These are phyloP conservation scores for Candida pseudoviswanathii DNA, from an alignment of 1,139 yeast species.

Conservation along the genomic window DNA sequence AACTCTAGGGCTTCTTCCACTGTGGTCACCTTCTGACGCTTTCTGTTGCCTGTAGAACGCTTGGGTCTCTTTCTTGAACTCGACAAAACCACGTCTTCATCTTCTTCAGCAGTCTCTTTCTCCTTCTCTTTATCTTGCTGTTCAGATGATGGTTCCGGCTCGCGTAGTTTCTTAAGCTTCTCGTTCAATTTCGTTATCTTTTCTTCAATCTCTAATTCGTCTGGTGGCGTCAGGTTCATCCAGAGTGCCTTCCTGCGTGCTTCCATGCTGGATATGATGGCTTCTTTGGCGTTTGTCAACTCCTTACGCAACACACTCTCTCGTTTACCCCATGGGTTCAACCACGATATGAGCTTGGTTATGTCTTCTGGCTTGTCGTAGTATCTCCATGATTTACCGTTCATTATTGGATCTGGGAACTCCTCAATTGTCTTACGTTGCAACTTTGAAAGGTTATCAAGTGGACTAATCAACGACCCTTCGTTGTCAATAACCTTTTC, in stretches of 20 bases:
- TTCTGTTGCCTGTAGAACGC: constrained; percentile 22
- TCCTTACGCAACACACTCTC: constrained; percentile 73
- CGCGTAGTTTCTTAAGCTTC: constrained; percentile 7
- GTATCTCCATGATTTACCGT: constrained; percentile 66
- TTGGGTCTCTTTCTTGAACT: constrained; percentile 28
- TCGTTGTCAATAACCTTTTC: constrained; percentile 37
- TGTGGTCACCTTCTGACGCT: constrained; percentile 25
- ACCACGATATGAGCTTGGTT: constrained; percentile 60
- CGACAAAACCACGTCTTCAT: constrained; percentile 28
- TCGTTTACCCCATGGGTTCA: constrained; percentile 75
- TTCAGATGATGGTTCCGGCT: constrained; percentile 6
- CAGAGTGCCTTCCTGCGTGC: constrained; percentile 59
- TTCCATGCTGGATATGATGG: constrained; percentile 56
- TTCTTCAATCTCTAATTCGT: constrained; percentile 41
- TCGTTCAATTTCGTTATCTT: constrained; percentile 32
- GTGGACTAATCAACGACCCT: constrained; percentile 42
- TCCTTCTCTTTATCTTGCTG: constrained; percentile 2
- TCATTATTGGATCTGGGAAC: constrained; percentile 52
- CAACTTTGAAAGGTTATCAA: constrained; percentile 37
- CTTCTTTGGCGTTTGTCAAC: constrained; percentile 52
- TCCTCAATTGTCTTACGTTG: constrained; percentile 76
- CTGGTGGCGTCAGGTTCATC: constrained; percentile 38
- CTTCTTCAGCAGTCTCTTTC: constrained; percentile 14
- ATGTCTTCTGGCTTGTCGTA: constrained; percentile 67
- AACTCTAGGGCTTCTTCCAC: constrained; percentile 30